Conservation (phyloP, 73 alveolate species). For the Uronychia setigera region DNA sequence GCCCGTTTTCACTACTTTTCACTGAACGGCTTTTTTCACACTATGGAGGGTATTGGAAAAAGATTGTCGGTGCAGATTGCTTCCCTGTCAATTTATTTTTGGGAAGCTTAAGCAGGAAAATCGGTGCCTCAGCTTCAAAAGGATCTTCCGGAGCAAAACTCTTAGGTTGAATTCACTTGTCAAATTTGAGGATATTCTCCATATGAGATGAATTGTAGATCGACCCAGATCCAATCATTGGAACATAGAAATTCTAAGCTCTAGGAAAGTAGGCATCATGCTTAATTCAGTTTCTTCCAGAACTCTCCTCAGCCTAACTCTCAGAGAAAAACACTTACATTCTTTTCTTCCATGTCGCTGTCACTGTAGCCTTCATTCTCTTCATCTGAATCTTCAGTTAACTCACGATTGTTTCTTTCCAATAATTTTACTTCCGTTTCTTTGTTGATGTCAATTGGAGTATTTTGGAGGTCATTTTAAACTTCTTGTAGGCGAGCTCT, state of each 20-base stretch:
- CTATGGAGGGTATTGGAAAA: slow-evolving; percentile 26
- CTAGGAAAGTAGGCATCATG: not conserved
- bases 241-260: not conserved
- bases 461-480: too few species aligned
- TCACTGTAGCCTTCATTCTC: too few species aligned
- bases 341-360: not conserved
- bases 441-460: too few species aligned
- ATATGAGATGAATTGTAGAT: not conserved
- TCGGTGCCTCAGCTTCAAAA: not conserved
- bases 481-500: too few species aligned
- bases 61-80: not conserved
- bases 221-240: not conserved
- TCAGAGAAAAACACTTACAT: not conserved
- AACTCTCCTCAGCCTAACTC: not conserved
- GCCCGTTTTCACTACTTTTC: not conserved
- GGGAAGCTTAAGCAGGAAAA: not conserved
- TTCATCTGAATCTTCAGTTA: too few species aligned
- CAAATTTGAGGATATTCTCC: not conserved
- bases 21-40: not conserved
- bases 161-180: not conserved
- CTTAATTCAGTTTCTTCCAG: not conserved
- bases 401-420: too few species aligned
- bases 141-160: not conserved
- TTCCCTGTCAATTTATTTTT: not conserved
- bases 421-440: too few species aligned